Evolutionary conservation across 2,329 filamentous ascomycete genomes (phyloP).

Genomic region (Alternaria hordeiaustralica): DNA sequence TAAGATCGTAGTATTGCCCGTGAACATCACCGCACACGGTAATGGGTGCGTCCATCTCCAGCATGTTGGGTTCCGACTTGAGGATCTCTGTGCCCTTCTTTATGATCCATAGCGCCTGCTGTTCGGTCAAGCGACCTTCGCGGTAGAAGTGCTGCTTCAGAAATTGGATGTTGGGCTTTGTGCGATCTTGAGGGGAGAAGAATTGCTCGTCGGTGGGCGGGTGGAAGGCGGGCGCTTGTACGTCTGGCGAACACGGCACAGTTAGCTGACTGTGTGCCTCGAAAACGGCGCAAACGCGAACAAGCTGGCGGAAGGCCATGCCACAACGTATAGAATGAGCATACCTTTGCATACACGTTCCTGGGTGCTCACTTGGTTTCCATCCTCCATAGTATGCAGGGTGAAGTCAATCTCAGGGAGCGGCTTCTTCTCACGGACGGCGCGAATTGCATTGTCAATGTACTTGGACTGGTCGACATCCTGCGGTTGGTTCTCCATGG

Average conservation of each 20-base stretch:
- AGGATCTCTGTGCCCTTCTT: constrained; percentile 85
- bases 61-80: constrained; percentile 87
- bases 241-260: constrained; percentile 66
- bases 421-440: constrained; percentile 93
- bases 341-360: constrained; percentile 99
- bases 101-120: constrained; percentile 96
- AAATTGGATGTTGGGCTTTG: constrained; percentile 91
- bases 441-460: constrained; percentile 87
- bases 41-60: constrained; percentile 99
- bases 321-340: constrained; percentile 10
- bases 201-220: constrained; percentile 95
- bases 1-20: constrained; percentile 98
- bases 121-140: constrained; percentile 94
- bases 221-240: constrained; percentile 94
- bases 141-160: constrained; percentile 98
- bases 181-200: constrained; percentile 82
- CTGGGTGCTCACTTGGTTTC: constrained; percentile 89
- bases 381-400: constrained; percentile 98
- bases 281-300: not conserved
- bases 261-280: constrained; percentile 34
- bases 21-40: constrained; percentile 98
- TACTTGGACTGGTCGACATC: constrained; percentile 51
- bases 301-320: constrained; percentile 1
- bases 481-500: constrained; percentile 46
- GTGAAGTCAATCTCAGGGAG: constrained; percentile 98